phyloP scores from a whole-genome alignment of 129 eudicot genomes.

The Heracleum sosnowskyi region DNA sequence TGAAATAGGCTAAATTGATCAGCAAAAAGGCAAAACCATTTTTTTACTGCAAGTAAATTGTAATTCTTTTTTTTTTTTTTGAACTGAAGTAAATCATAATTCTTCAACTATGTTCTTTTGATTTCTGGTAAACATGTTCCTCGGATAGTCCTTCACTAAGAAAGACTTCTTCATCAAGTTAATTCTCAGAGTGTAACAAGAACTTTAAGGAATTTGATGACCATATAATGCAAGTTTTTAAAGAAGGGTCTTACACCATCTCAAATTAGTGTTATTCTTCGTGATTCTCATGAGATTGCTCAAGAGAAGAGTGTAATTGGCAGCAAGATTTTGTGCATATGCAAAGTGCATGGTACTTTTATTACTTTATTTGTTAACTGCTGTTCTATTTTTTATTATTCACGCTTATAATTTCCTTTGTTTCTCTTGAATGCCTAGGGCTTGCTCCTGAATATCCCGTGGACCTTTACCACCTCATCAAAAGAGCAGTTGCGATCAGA shows the following conservation, averaged over 20 bases:
- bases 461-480: slow-evolving; percentile 50
- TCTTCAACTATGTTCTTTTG: neutral
- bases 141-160: too few species aligned
- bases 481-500: slow-evolving; percentile 53
- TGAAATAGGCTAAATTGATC: neutral
- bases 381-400: neutral
- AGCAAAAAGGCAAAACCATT: too few species aligned
- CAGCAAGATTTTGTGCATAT: slow-evolving; percentile 51
- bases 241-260: slow-evolving; percentile 66
- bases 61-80: too few species aligned
- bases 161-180: too few species aligned
- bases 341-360: slow-evolving; percentile 46
- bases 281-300: slow-evolving; percentile 68
- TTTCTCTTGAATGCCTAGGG: slow-evolving; percentile 13
- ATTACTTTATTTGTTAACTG: neutral
- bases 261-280: slow-evolving; percentile 58
- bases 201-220: slow-evolving; percentile 35
- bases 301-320: slow-evolving; percentile 61
- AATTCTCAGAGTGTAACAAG: too few species aligned
- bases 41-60: too few species aligned
- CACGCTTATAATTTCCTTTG: neutral
- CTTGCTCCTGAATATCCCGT: slow-evolving; percentile 59
- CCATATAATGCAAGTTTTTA: slow-evolving; percentile 49
- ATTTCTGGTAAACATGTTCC: too few species aligned
- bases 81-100: too few species aligned